Evolutionary conservation across 768 basidiomycete species (phyloP).

Genomic region (Punctularia strigosozonata): DNA sequence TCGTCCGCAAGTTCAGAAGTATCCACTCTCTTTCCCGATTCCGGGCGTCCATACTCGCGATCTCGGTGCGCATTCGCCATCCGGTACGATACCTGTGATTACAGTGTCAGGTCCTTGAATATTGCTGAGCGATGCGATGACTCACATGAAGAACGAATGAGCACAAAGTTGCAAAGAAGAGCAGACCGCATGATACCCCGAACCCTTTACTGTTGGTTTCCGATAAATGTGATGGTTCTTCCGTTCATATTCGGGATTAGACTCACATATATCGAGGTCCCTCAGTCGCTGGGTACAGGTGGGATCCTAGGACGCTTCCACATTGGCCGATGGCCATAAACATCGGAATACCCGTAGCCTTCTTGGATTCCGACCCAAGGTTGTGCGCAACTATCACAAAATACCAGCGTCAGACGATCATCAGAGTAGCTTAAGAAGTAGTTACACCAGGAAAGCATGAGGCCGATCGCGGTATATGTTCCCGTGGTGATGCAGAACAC

Average conservation of each 20-base stretch:
- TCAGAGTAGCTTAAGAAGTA: conserved; percentile 6
- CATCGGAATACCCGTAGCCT: conserved; percentile 63
- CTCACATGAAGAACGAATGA: conserved; percentile 39
- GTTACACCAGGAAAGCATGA: conserved; percentile 72
- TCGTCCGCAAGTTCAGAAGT: conserved; percentile 56
- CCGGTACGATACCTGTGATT: conserved; percentile 45
- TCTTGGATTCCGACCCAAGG: conserved; percentile 68
- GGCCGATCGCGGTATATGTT: conserved; percentile 65
- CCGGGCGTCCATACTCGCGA: conserved; percentile 36
- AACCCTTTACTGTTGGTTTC: conserved; percentile 3
- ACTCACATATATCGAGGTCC: conserved; percentile 56
- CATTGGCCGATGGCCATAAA: conserved; percentile 77
- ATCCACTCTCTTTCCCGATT: conserved; percentile 38
- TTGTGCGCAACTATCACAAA: conserved; percentile 50
- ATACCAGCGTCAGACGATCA: conserved; percentile 1
- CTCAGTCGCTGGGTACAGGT: conserved; percentile 54
- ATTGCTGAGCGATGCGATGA: background rate
- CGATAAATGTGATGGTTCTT: background rate
- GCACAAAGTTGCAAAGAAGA: conserved; percentile 44
- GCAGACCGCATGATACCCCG: conserved; percentile 36
- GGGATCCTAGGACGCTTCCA: conserved; percentile 66
- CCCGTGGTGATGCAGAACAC: conserved; percentile 69
- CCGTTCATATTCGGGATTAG: background rate
- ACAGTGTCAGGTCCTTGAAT: background rate
- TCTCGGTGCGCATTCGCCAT: conserved; percentile 49